Percentiles rank a stretch among this genome's conserved stretches.
Evolutionary conservation across 805 yeast genomes (phyloP).

Genomic region (Saccharomyces paradoxus): DNA sequence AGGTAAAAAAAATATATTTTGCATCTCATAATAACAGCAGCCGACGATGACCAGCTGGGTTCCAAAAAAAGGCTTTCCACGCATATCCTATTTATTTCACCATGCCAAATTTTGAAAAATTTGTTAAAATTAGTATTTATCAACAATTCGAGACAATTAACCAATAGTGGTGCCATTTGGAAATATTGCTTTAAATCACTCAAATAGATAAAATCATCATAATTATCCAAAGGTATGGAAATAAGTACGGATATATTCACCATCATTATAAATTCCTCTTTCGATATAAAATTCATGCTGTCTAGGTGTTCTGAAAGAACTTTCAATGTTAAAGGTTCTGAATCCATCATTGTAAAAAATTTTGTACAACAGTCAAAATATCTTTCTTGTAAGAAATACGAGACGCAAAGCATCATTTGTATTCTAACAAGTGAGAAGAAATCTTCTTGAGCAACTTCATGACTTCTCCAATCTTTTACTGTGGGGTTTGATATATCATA

Average conservation of each 20-base stretch:
- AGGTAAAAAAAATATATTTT: conserved; percentile 26
- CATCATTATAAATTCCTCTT: conserved; percentile 18
- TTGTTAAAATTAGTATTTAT: conserved; percentile 17
- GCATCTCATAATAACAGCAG: conserved; percentile 16
- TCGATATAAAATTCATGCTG: conserved; percentile 3
- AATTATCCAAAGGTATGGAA: conserved; percentile 24
- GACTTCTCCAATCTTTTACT: neutral
- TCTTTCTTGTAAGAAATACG: conserved; percentile 16
- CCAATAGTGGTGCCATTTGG: conserved; percentile 8
- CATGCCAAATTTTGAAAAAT: conserved; percentile 22
- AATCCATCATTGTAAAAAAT: conserved; percentile 12
- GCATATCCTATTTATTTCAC: conserved; percentile 11
- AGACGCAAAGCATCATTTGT: conserved; percentile 10
- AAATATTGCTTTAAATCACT: conserved; percentile 12
- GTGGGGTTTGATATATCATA: neutral
- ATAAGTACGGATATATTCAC: conserved; percentile 18
- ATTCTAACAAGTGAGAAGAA: conserved; percentile 9
- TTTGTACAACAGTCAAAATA: conserved; percentile 16
- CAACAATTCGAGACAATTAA: conserved; percentile 13
- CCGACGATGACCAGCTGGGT: conserved; percentile 12
- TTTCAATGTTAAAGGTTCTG: neutral
- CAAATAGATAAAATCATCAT: conserved; percentile 18
- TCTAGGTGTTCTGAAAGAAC: conserved; percentile 1
- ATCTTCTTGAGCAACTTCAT: conserved; percentile 6
- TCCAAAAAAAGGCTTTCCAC: conserved; percentile 12